A percentile compares a stretch with the other conserved stretches of the same genome.
phyloP scores from a whole-genome alignment of 2,329 filamentous ascomycete species.

The Salinomyces thailandicus region DNA sequence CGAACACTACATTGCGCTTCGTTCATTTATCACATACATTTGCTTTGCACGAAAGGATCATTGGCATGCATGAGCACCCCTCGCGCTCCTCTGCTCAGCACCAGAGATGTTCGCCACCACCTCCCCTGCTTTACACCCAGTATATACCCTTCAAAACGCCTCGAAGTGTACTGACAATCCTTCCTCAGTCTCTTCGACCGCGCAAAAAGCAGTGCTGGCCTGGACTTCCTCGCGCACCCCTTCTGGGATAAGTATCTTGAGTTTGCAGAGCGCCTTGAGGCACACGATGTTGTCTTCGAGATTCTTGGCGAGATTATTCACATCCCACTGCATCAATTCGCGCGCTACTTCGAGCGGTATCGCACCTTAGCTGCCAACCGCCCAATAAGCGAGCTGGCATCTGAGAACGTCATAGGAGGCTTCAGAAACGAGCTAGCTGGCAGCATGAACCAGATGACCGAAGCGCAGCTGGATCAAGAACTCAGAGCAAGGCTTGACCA shows the following conservation, averaged over 20 bases:
- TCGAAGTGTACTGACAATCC: constrained; percentile 30
- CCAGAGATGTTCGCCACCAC: constrained; percentile 23
- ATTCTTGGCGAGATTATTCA: constrained; percentile 74
- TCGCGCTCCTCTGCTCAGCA: constrained; percentile 9
- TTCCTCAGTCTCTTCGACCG: constrained; percentile 68
- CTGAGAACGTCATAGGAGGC: constrained; percentile 55
- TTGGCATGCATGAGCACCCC: constrained; percentile 5
- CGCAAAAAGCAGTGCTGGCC: constrained; percentile 69
- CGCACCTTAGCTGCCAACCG: constrained; percentile 62
- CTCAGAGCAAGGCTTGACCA: constrained; percentile 69
- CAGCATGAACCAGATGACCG: constrained; percentile 51
- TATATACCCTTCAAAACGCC: constrained; percentile 4
- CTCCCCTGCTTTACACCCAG: constrained; percentile 23
- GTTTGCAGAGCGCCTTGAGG: constrained; percentile 84
- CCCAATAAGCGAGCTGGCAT: constrained; percentile 62
- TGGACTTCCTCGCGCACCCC: constrained; percentile 87
- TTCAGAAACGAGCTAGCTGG: constrained; percentile 63
- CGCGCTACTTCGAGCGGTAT: constrained; percentile 87
- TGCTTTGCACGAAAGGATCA: constrained; percentile 2
- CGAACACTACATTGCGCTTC: not conserved
- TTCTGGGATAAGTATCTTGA: constrained; percentile 99
- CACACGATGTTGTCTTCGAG: constrained; percentile 71
- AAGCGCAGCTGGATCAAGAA: constrained; percentile 74
- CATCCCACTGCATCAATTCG: constrained; percentile 93
- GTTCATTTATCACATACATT: not conserved